Evolutionary conservation across 2,329 filamentous ascomycete genomes (phyloP).

Genomic region (Neonectria hederae): DNA sequence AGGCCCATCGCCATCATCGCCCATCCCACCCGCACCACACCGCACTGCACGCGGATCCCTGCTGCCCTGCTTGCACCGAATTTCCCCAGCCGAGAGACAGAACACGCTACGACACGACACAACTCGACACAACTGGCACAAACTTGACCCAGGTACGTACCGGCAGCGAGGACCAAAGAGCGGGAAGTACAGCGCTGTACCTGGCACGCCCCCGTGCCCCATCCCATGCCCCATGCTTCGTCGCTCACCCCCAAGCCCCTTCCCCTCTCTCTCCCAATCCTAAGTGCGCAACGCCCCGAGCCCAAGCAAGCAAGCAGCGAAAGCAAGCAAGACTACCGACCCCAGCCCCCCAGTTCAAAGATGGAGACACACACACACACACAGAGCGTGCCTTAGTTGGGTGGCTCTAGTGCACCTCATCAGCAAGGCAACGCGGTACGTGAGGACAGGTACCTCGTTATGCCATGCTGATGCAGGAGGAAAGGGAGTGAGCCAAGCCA

Average conservation of each 20-base stretch:
- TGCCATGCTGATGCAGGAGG: constrained; percentile 20
- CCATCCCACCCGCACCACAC: constrained; percentile 23
- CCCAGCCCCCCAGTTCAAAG: constrained; percentile 24
- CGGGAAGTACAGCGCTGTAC: constrained; percentile 25
- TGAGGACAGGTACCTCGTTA: constrained; percentile 16
- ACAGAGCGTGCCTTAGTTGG: constrained; percentile 27
- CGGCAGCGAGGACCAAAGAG: not conserved
- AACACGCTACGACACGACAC: constrained; percentile 45
- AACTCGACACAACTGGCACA: constrained; percentile 40
- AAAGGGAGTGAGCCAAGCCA: constrained; percentile 24
- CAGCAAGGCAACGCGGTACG: constrained; percentile 34
- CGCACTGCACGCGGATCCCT: constrained; percentile 39
- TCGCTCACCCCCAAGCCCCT: constrained; percentile 33
- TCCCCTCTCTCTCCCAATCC: constrained; percentile 22
- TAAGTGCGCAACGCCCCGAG: constrained; percentile 19
- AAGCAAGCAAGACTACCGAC: constrained; percentile 2
- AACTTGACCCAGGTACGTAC: constrained; percentile 34
- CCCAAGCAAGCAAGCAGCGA: constrained; percentile 17
- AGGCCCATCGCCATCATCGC: not conserved
- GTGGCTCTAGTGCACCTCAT: constrained; percentile 33
- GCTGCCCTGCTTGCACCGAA: constrained; percentile 37
- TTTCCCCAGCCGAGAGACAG: constrained; percentile 41
- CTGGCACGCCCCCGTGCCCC: constrained; percentile 39
- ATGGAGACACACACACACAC: constrained; percentile 19
- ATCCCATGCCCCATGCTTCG: constrained; percentile 29